Conservation (phyloP, 2,329 filamentous ascomycete genomes). For the Paraconiothyrium brasiliense region DNA sequence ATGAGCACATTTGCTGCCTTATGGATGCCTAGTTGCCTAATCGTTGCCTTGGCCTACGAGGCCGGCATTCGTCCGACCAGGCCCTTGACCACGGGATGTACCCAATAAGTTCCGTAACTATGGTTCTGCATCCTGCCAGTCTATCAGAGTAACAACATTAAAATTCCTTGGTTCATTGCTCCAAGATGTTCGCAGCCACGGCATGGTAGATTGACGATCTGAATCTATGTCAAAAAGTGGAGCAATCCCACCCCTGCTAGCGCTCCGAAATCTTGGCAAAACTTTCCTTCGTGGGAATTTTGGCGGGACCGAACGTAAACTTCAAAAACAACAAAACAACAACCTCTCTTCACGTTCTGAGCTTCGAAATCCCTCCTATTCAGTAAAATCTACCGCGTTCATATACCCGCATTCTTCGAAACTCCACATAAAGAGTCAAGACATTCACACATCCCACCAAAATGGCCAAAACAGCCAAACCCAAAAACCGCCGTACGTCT, state of each 20-base stretch:
- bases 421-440: neutral
- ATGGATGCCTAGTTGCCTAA: neutral
- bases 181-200: too few species aligned
- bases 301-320: conserved; percentile 6
- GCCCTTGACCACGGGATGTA: neutral
- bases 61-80: neutral
- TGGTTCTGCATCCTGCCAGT: neutral
- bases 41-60: neutral
- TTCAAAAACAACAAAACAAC: conserved; percentile 4
- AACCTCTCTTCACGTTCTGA: neutral
- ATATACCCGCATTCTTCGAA: neutral
- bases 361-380: neutral
- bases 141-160: too few species aligned
- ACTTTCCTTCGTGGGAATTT: conserved; percentile 24
- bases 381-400: neutral
- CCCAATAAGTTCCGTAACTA: neutral
- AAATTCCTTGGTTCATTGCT: neutral
- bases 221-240: neutral
- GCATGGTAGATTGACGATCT: too few species aligned
- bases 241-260: conserved; percentile 1
- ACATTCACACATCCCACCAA: conserved; percentile 11
- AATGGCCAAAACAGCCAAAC: conserved; percentile 59
- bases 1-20: conserved; percentile 10
- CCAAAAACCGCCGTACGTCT: conserved; percentile 55
- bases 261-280: conserved; percentile 25